phyloP scores from a whole-genome alignment of 1,139 yeast genomes.

The Hansenula sp. region DNA sequence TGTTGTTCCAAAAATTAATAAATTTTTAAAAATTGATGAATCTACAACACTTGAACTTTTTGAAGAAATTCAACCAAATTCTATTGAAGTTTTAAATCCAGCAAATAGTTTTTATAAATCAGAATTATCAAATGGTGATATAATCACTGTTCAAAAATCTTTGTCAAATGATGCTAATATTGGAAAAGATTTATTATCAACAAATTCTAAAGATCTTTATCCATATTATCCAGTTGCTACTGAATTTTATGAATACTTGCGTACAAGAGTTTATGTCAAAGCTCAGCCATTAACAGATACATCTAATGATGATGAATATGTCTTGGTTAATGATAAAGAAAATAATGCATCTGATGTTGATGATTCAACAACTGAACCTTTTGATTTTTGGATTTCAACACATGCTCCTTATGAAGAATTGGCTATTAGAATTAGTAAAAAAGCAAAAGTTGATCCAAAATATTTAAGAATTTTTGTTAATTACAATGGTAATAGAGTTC shows the following conservation, averaged over 20 bases:
- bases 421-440: conserved; percentile 52
- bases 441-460: conserved; percentile 52
- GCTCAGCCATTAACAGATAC: conserved; percentile 45
- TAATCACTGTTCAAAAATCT: conserved; percentile 53
- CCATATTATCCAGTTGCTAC: conserved; percentile 33
- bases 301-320: conserved; percentile 48
- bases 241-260: conserved; percentile 60
- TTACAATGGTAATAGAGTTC: conserved; percentile 48
- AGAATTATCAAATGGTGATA: conserved; percentile 79
- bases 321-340: conserved; percentile 29
- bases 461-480: conserved; percentile 63
- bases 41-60: conserved; percentile 40
- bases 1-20: conserved; percentile 39
- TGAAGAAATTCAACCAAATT: conserved; percentile 71
- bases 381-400: conserved; percentile 71
- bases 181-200: conserved; percentile 6
- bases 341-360: conserved; percentile 16
- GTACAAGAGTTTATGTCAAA: conserved; percentile 59
- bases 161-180: conserved; percentile 14
- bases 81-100: conserved; percentile 41
- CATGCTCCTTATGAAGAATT: conserved; percentile 55
- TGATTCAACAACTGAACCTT: conserved; percentile 17
- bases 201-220: conserved; percentile 16
- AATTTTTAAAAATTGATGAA: conserved; percentile 40
- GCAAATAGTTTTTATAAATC: conserved; percentile 46